Percentiles rank a stretch among this genome's conserved stretches.
phyloP scores from a whole-genome alignment of 2,329 filamentous ascomycete species.

The Helotiales sp. region DNA sequence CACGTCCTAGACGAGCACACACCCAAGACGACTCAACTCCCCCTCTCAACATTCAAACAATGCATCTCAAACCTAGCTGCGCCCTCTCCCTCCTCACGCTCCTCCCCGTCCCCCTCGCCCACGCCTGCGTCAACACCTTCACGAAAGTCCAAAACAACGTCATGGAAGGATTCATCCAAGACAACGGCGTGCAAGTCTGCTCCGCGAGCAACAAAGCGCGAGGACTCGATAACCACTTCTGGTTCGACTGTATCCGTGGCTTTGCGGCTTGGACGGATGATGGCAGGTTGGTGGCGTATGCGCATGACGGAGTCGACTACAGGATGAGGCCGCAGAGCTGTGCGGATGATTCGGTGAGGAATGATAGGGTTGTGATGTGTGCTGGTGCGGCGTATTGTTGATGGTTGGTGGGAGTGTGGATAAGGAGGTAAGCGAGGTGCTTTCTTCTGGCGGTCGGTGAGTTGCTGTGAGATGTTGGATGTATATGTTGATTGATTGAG shows the following conservation, averaged over 20 bases:
- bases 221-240: slow-evolving; percentile 3
- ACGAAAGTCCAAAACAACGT: neutral
- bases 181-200: slow-evolving; percentile 3
- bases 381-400: slow-evolving; percentile 7
- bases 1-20: neutral
- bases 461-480: neutral
- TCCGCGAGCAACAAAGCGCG: neutral
- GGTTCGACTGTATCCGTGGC: slow-evolving; percentile 1
- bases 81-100: neutral
- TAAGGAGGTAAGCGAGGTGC: neutral
- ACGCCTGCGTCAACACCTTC: slow-evolving; percentile 1
- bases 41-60: neutral
- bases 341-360: neutral
- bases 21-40: neutral
- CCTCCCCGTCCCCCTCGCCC: neutral
- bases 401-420: neutral
- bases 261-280: slow-evolving; percentile 7
- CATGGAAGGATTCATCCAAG: slow-evolving; percentile 11
- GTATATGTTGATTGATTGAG: no score
- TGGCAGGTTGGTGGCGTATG: neutral
- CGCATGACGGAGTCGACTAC: slow-evolving; percentile 3
- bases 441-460: no score
- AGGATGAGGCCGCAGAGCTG: neutral
- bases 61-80: neutral
- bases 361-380: neutral